phyloP scores from a whole-genome alignment of 1,284 basidiomycete genomes.

The Puccinia hordei region DNA sequence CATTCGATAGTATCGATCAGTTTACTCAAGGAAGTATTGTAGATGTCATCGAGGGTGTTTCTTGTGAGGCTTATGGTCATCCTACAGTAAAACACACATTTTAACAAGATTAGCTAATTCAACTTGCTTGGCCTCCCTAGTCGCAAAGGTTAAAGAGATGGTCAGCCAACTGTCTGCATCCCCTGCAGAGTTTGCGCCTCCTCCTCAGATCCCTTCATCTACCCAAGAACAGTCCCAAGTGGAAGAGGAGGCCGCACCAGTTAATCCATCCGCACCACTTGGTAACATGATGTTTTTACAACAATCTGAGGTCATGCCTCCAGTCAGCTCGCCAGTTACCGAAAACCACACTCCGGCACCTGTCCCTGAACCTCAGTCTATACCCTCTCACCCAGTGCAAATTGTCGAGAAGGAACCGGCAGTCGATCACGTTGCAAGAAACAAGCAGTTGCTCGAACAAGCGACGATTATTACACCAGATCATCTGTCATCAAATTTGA shows the following conservation, averaged over 20 bases:
- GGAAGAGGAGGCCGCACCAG: conserved; percentile 19
- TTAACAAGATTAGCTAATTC: background rate
- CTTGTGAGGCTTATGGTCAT: conserved; percentile 52
- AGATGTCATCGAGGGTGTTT: conserved; percentile 54
- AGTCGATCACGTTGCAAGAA: conserved; percentile 37
- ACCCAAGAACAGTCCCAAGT: background rate
- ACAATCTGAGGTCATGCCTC: conserved; percentile 45
- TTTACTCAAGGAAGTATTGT: conserved; percentile 52
- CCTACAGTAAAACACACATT: background rate
- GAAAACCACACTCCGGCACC: background rate
- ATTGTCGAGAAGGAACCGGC: conserved; percentile 22
- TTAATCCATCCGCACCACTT: conserved; percentile 36
- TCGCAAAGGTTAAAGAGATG: conserved; percentile 55
- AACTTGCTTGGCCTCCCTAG: conserved; percentile 36
- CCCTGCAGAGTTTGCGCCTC: conserved; percentile 51
- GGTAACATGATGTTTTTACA: conserved; percentile 48
- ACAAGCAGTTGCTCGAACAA: conserved; percentile 44
- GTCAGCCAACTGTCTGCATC: conserved; percentile 56
- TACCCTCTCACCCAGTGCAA: background rate
- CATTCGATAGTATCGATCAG: conserved; percentile 54
- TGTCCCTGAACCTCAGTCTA: background rate
- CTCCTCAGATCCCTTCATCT: background rate
- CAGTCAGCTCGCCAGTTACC: background rate
- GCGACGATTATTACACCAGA: conserved; percentile 31
- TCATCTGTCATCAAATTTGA: background rate